Conservation (phyloP, 1,284 basidiomycete species). For the Tylopilus sp. region DNA sequence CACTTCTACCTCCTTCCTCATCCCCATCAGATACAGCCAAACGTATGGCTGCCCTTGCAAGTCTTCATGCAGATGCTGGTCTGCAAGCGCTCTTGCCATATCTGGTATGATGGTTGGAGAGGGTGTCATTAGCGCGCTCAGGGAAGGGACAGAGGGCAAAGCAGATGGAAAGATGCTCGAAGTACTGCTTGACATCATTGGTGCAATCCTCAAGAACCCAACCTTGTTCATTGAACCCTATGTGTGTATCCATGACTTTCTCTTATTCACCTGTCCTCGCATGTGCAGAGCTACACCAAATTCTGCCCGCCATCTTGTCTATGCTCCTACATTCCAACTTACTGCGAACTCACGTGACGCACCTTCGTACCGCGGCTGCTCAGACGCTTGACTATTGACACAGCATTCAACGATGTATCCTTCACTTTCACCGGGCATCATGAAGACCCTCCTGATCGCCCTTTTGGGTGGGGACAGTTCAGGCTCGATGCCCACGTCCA, state of each 20-base stretch:
- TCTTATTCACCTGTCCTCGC: slow-evolving; percentile 8
- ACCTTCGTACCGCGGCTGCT: slow-evolving; percentile 77
- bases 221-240: slow-evolving; percentile 97
- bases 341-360: slow-evolving; percentile 61
- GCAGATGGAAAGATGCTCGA: slow-evolving; percentile 72
- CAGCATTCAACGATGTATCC: slow-evolving; percentile 85
- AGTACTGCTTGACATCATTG: slow-evolving; percentile 81
- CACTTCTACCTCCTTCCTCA: slow-evolving; percentile 64
- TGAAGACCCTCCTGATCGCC: slow-evolving; percentile 90
- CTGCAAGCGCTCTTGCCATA: slow-evolving; percentile 94
- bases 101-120: slow-evolving; percentile 92
- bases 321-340: slow-evolving; percentile 87
- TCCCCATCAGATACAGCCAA: slow-evolving; percentile 60
- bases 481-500: slow-evolving; percentile 18
- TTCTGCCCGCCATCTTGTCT: slow-evolving; percentile 91
- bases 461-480: slow-evolving; percentile 56
- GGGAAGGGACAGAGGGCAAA: slow-evolving; percentile 65
- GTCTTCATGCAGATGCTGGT: slow-evolving; percentile 88
- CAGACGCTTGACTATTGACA: slow-evolving; percentile 83
- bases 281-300: slow-evolving; percentile 93
- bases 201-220: slow-evolving; percentile 82
- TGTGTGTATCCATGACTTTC: slow-evolving; percentile 58
- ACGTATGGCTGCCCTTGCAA: slow-evolving; percentile 87
- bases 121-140: slow-evolving; percentile 74
- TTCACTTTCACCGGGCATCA: slow-evolving; percentile 84